Evolutionary conservation across 352 stramenopile genomes (phyloP), one percentile per base, ranked within the genome.

Genomic region (Phytopythium sindhum): DNA sequence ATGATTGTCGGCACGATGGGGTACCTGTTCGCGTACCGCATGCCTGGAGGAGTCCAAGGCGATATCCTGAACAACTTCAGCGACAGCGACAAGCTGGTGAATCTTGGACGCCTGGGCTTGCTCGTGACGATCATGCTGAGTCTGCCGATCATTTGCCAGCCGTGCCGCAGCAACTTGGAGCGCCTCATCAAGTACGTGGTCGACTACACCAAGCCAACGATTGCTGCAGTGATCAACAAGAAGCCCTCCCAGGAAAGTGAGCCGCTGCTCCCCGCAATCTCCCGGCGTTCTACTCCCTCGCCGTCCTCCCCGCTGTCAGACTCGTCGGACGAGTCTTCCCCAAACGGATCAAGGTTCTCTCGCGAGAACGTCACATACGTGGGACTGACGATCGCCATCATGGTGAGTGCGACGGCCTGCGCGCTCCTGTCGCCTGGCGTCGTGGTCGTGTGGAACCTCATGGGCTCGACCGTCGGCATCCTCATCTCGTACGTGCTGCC

Each of bases 401-500:
- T 95, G 55, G 33, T 60, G 14, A 66, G 84, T 50, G 80, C 76
- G 33, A 82, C 91, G 19, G 70, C 78, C 21, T 74, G 93, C 23
- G 89, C 89, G 42, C 74, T 96, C 12, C 66, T 90, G 12, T 72
- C 86, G 28, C 88, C 89, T 0, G 86, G 83, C 33, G 88, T 96
- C 2, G 86, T 80, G 19, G 80, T 95, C 8, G 88, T 97, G 39
- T 96, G 88, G 89, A 97, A 95, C 61, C 77, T 97, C 56, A 94
- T 93, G 73, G 89, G 89, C 42, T 93, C 80, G 28, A 95, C 88
- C 0, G 87, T 96, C 48, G 88, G 84, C 10, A 78, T 97, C 28
- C 61, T 96, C 6, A 90, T 96, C 64, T 94, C 84, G 48, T 97
- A 96, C 64, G 86, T 96, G 50, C 72, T 97, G 47, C 89, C 89